phyloP scores from a whole-genome alignment of 805 yeast genomes.

The Lipomyces chichibuensis region DNA sequence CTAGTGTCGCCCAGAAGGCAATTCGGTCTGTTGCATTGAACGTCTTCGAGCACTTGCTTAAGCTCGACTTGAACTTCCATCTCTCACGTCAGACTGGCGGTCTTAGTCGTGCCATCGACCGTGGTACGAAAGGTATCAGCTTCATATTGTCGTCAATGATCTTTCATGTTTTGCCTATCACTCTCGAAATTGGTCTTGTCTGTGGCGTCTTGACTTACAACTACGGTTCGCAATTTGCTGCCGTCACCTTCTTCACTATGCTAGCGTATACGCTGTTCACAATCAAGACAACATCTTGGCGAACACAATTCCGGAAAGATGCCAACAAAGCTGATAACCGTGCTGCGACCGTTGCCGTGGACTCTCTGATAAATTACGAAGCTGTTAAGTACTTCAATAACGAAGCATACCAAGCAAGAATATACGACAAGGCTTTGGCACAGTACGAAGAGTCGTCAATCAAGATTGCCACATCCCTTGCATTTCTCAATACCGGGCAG shows the following conservation, averaged over 20 bases:
- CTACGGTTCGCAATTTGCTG: slow-evolving; percentile 86
- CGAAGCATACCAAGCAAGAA: slow-evolving; percentile 74
- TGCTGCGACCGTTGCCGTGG: slow-evolving; percentile 94
- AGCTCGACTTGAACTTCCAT: slow-evolving; percentile 87
- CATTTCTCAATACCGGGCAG: slow-evolving; percentile 76
- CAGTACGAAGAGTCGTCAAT: slow-evolving; percentile 71
- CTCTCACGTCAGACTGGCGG: slow-evolving; percentile 94
- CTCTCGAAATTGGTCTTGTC: slow-evolving; percentile 89
- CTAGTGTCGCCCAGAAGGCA: slow-evolving; percentile 92
- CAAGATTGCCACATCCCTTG: slow-evolving; percentile 76
- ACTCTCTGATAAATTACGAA: slow-evolving; percentile 90
- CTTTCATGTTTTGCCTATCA: slow-evolving; percentile 92
- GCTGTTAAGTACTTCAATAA: slow-evolving; percentile 94
- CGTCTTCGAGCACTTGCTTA: slow-evolving; percentile 81
- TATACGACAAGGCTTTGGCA: slow-evolving; percentile 74
- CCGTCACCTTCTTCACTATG: slow-evolving; percentile 87
- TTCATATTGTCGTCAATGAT: slow-evolving; percentile 94
- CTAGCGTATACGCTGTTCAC: slow-evolving; percentile 85
- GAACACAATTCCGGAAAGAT: slow-evolving; percentile 85
- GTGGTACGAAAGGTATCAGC: slow-evolving; percentile 97
- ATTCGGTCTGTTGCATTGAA: slow-evolving; percentile 85
- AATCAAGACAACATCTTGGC: slow-evolving; percentile 91
- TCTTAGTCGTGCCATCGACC: slow-evolving; percentile 89
- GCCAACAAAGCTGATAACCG: slow-evolving; percentile 93
- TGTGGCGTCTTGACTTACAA: slow-evolving; percentile 93